Conservation (phyloP, 495 filamentous ascomycete genomes). For the Annulohypoxylon maeteangense region DNA sequence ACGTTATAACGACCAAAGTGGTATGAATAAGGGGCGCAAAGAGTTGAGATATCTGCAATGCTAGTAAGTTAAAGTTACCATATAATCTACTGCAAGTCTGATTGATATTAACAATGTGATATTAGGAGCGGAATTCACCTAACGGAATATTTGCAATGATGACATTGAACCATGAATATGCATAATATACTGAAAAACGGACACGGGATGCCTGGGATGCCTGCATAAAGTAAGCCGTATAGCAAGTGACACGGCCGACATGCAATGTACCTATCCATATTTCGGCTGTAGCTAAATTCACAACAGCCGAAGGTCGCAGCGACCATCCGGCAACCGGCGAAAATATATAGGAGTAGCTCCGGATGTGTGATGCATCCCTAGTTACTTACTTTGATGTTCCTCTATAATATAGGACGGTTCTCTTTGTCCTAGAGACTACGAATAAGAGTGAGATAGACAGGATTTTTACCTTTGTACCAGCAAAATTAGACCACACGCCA, state of each 20-base stretch:
- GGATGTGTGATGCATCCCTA: not conserved
- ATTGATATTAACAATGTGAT: too few relatives aligned
- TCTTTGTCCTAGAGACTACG: not conserved
- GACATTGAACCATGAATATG: not conserved
- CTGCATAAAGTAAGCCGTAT: slow-evolving; percentile 8
- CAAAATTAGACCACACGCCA: not conserved
- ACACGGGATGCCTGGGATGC: not conserved
- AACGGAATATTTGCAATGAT: not conserved
- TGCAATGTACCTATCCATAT: not conserved
- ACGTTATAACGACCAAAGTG: too few relatives aligned
- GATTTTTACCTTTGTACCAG: not conserved
- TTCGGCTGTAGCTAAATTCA: slow-evolving; percentile 16
- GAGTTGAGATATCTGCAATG: not conserved
- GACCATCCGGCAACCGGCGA: slow-evolving; percentile 11
- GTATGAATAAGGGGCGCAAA: too few relatives aligned
- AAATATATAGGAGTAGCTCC: not conserved
- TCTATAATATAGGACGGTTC: not conserved
- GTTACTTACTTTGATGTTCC: not conserved
- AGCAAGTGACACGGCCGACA: too few relatives aligned
- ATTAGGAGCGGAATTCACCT: too few relatives aligned
- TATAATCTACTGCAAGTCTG: too few relatives aligned
- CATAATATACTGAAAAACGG: not conserved
- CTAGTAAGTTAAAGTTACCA: not conserved
- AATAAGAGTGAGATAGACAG: not conserved
- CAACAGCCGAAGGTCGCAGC: slow-evolving; percentile 27